Evolutionary conservation across 495 filamentous ascomycete genomes (phyloP), one percentile per base, ranked within the genome.

Genomic region (Xylaria scruposa): DNA sequence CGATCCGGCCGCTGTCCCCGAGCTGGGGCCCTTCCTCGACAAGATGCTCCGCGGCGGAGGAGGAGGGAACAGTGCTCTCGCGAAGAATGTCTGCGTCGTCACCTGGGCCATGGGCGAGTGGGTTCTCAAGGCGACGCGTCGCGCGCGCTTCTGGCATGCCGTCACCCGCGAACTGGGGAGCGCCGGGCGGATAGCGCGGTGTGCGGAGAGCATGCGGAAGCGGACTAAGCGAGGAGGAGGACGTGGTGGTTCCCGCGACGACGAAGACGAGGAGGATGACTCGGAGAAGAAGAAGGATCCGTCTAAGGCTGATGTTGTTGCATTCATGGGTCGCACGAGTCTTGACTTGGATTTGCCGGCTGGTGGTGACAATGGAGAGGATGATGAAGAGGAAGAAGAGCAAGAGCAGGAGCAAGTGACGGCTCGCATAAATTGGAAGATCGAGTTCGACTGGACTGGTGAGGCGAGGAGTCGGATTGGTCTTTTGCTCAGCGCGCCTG

Each of bases 371-470:
- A 17, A 36, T 5, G 66, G n/a, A 7, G 59, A 26, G 0, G 67
- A n/a, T 4, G 38, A 46, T 3, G 67, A 8, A 19, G 42, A 61
- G 4, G 56, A 36, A 0, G 40, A 68, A 21, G 71, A 71, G 1
- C 75, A 79, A 33, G 54, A 36, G 0, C 36, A 67, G 26, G 71
- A 71, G 1, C 75, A 79, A 36, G 60, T 81, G 17, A 75, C 66
- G 68, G 65, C 84, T 44, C 80, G 85, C n/a, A 77, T 89, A 19
- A 78, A 80, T 76, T 91, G 89, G 89, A 76, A 74, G 40, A 87
- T 90, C 49, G 75, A 79, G 15, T 90, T 91, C 77, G 88, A 90
- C 74, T 90, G 88, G 88, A 88, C 87, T 0, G 89, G 89, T 6
- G 88, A 91, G 76, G 88, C 88, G 6, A 82, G 85, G 76, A 88